Base-by-base conservation (phyloP, 305 asterid genomes). In the Caryopteris hybrid region DNA sequence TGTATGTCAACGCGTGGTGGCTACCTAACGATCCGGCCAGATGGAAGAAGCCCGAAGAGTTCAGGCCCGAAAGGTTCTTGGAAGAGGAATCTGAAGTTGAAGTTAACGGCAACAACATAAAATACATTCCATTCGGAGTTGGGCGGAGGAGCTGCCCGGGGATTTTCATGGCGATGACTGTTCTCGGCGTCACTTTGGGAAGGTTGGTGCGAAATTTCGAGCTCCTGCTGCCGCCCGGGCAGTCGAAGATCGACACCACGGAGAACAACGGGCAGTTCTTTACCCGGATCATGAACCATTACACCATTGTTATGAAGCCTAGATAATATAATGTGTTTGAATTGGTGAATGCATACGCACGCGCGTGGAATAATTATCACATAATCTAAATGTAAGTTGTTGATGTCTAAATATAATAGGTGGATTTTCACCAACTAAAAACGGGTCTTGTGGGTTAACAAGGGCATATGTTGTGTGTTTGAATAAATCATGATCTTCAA, bases 71-170 rank as follows among this genome's bases (percentile, higher is more conserved):
- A 71, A 82, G 95, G 18, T 84, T 89, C 77, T n/a, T 85, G 33
- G 88, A 89, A 58, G 96, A 89, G 79, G 95, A 89, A 61, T 62
- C 84, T 1, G 74, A 78, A 16, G 85, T 84, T 5, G 95, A 87
- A 27, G 80, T 85, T 14, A 86, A 54, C 2, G 95, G 96, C 3
- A 89, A 89, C 16, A 91, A 89, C 74, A 51, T 87, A 8, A 68
- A 79, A 68, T 89, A 81, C 38, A 75, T 89, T 5, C 96, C 95
- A 0, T 89, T 89, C 5, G 92, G 92, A 0, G 86, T 82, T 1
- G 95, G 90, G 0, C 70, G 95, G 68, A 81, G 95, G 62, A 85
- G n/a, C 61, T 88, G 90, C 81, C 95, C 90, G 3, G 92, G 96
- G 12, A 88, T 84, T 18, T 58, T 82, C 16, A 78, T 79, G 1